Conservation (phyloP, 2,329 filamentous ascomycete genomes). For the Penicillium frequentans region DNA sequence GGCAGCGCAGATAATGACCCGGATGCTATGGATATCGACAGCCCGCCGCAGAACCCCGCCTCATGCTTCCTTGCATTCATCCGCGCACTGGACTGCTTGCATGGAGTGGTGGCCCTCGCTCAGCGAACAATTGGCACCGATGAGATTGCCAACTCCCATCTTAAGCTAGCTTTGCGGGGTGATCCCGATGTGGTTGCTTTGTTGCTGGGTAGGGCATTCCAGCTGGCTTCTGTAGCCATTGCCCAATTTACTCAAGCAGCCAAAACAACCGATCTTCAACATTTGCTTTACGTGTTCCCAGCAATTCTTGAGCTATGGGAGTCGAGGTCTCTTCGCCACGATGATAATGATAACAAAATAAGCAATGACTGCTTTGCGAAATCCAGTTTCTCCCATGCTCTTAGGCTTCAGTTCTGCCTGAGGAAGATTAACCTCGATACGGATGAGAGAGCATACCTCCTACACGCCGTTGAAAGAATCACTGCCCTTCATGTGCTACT, state of each 20-base stretch:
- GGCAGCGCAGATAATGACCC: slow-evolving; percentile 21
- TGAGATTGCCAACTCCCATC: slow-evolving; percentile 37
- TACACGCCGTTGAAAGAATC: slow-evolving; percentile 37
- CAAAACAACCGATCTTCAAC: slow-evolving; percentile 34
- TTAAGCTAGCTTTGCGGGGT: slow-evolving; percentile 41
- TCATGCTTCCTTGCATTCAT: slow-evolving; percentile 37
- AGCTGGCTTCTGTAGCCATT: slow-evolving; percentile 31
- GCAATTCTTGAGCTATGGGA: slow-evolving; percentile 40
- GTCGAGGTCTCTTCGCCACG: slow-evolving; percentile 34
- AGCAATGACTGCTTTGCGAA: slow-evolving; percentile 38
- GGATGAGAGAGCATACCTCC: slow-evolving; percentile 31
- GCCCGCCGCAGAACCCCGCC: slow-evolving; percentile 28
- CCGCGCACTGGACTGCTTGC: slow-evolving; percentile 35
- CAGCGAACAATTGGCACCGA: slow-evolving; percentile 28
- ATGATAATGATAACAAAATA: slow-evolving; percentile 32
- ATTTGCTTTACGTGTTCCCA: slow-evolving; percentile 35
- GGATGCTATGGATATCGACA: slow-evolving; percentile 34
- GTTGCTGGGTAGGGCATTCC: slow-evolving; percentile 38
- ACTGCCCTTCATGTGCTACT: slow-evolving; percentile 44
- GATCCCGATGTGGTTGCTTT: slow-evolving; percentile 35
- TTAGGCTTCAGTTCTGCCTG: slow-evolving; percentile 33
- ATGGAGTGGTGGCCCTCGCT: slow-evolving; percentile 30
- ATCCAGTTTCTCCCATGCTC: slow-evolving; percentile 34
- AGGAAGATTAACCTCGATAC: slow-evolving; percentile 29
- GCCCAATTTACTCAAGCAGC: slow-evolving; percentile 29